phyloP scores from a whole-genome alignment of 73 alveolate genomes.

The Tetrahymena malaccensis region DNA sequence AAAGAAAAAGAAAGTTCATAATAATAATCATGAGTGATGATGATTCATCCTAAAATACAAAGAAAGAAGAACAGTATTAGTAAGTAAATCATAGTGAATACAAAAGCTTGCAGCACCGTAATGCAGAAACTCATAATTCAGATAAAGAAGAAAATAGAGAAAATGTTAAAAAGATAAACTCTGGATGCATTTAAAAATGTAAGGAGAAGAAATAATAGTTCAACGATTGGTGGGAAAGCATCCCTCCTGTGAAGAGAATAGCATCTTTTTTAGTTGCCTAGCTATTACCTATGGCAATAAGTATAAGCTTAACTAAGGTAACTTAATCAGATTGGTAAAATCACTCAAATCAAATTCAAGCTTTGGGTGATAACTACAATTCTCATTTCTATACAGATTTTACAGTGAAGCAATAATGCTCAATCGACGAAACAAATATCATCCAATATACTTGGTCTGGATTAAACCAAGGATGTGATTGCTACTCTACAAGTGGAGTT shows the following conservation, averaged over 20 bases:
- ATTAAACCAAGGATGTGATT: neutral
- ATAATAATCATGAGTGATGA: neutral
- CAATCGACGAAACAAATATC: neutral
- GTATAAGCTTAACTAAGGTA: neutral
- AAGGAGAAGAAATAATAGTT: neutral
- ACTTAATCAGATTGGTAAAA: neutral
- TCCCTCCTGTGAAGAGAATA: neutral
- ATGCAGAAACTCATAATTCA: neutral
- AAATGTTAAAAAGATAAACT: neutral
- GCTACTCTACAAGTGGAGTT: neutral
- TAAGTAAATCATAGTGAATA: neutral
- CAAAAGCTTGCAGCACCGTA: neutral
- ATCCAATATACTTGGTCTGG: neutral
- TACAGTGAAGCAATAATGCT: neutral
- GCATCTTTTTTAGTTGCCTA: neutral
- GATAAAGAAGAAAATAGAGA: neutral
- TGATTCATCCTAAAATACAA: neutral
- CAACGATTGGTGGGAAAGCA: neutral
- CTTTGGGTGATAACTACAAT: neutral
- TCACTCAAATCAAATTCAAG: neutral
- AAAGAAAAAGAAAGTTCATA: neutral
- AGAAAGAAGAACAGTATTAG: neutral
- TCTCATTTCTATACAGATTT: neutral
- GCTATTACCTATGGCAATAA: neutral
- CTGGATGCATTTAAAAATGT: neutral